Base-by-base conservation (phyloP, 345 rosid genomes). In the Anastatica hierochuntica region DNA sequence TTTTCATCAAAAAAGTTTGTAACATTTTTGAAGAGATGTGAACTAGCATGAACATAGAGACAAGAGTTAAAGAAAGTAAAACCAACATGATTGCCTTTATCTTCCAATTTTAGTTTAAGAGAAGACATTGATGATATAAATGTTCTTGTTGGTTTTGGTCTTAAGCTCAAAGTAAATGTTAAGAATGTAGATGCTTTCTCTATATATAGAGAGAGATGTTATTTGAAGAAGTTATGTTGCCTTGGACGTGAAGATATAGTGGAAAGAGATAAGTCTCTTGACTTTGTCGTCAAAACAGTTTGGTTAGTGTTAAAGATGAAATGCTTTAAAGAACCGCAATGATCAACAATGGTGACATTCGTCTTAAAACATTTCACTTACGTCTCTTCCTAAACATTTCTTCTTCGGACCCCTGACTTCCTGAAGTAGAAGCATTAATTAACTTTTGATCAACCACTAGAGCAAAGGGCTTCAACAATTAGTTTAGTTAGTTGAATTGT, bases 211-310 rank as follows among this genome's bases (percentile, higher is more conserved):
- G 7, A 29, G 33, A 39, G 46, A 62, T 53, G 7, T 0, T 12
- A 26, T 43, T 3, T 31, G 18, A n/a, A 58, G 31, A 58, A 66
- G 13, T 37, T 29, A 44, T 26, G 65, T 66, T 66, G 71, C 53
- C 65, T 38, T 66, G 35, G 14, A 66, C 59, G 64, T 13, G 41
- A 66, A 58, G 52, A 13, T 46, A 10, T 49, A 58, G 65, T 66
- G 65, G 71, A 66, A 21, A 45, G 8, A 13, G n/a, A n/a, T n/a
- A n/a, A n/a, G 41, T 52, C 58, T 66, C 71, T 66, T 58, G 44
- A 66, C 71, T 58, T 66, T 12, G 71, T 52, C 71, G 71, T 52
- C 60, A 66, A 52, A 50, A 58, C 60, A 51, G 30, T 66, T 66
- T 14, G 65, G 60, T 65, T 55, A 40, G 10, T 64, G 8, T 19